Evolutionary conservation across 2,329 filamentous ascomycete species (phyloP).

Genomic region (Zopfia rhizophila): DNA sequence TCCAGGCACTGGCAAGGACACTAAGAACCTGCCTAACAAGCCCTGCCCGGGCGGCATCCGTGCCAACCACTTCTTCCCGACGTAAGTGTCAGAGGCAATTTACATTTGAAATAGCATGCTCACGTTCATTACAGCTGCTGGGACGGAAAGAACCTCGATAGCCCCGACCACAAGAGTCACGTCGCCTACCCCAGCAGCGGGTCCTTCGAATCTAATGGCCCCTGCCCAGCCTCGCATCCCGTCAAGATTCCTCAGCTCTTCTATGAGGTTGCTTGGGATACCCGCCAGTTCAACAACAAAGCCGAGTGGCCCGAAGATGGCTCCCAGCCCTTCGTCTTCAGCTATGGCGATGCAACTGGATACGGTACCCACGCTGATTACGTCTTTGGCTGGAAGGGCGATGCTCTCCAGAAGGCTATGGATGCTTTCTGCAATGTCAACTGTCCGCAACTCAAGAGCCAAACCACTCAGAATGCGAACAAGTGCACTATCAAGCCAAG

Average conservation of each 20-base stretch:
- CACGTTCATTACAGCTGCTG: no score
- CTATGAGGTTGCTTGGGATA: conserved; percentile 31
- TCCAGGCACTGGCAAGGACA: conserved; percentile 20
- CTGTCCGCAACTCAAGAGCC: conserved; percentile 24
- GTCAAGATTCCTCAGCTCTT: conserved; percentile 28
- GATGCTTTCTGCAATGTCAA: conserved; percentile 21
- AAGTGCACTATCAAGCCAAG: conserved; percentile 25
- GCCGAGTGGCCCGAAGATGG: conserved; percentile 29
- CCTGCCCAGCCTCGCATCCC: conserved; percentile 23
- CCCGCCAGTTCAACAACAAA: conserved; percentile 24
- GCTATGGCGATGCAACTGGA: conserved; percentile 23
- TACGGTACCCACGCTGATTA: conserved; percentile 36
- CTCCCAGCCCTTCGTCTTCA: conserved; percentile 29
- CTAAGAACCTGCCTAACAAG: conserved; percentile 19
- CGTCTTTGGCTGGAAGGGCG: conserved; percentile 32
- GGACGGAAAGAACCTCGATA: conserved; percentile 60
- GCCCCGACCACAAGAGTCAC: conserved; percentile 64
- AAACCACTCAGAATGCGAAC: conserved; percentile 25
- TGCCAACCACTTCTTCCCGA: conserved; percentile 28
- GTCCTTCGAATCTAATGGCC: conserved; percentile 23
- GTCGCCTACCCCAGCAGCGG: conserved; percentile 46
- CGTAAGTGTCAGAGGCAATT: no score
- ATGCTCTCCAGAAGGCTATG: conserved; percentile 26
- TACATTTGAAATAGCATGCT: no score
- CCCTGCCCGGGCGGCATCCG: conserved; percentile 26